A percentile compares a stretch with the other conserved stretches of the same genome.
phyloP scores from a whole-genome alignment of 2,329 filamentous ascomycete genomes.

The Neoarthrinium moseri region DNA sequence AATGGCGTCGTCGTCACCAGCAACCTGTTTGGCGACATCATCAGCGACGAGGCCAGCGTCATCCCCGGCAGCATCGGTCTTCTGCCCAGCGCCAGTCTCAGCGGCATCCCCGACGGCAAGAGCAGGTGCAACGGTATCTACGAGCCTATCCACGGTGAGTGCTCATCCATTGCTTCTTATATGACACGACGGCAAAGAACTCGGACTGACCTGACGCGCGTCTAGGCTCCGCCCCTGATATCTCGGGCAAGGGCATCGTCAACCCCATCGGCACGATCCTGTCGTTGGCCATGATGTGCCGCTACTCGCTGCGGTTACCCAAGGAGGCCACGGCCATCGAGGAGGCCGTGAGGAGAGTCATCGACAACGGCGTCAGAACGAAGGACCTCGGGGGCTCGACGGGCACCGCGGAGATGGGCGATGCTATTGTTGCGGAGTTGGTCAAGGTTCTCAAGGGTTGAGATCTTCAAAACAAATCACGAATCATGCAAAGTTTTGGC shows the following conservation, averaged over 20 bases:
- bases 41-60: conserved; percentile 90
- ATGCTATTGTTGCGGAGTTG: conserved; percentile 76
- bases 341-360: conserved; percentile 73
- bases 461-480: too few species aligned
- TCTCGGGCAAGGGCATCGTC: conserved; percentile 86
- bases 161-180: neutral
- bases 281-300: conserved; percentile 92
- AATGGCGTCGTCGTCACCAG: conserved; percentile 91
- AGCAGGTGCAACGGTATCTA: conserved; percentile 89
- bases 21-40: conserved; percentile 95
- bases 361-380: conserved; percentile 77
- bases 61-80: conserved; percentile 90
- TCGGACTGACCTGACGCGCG: neutral
- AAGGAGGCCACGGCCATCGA: conserved; percentile 78
- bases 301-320: conserved; percentile 82
- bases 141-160: conserved; percentile 89
- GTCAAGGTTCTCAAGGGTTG: conserved; percentile 61
- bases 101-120: conserved; percentile 82
- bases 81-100: conserved; percentile 83
- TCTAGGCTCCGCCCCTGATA: conserved; percentile 83
- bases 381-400: conserved; percentile 80
- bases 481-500: too few species aligned
- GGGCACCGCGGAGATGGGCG: conserved; percentile 72
- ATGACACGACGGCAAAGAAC: too few species aligned
- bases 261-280: conserved; percentile 92